These are phyloP conservation scores for Pyrenopolyporus hunteri DNA, from an alignment of 495 filamentous ascomycete species.

Conservation along the genomic window DNA sequence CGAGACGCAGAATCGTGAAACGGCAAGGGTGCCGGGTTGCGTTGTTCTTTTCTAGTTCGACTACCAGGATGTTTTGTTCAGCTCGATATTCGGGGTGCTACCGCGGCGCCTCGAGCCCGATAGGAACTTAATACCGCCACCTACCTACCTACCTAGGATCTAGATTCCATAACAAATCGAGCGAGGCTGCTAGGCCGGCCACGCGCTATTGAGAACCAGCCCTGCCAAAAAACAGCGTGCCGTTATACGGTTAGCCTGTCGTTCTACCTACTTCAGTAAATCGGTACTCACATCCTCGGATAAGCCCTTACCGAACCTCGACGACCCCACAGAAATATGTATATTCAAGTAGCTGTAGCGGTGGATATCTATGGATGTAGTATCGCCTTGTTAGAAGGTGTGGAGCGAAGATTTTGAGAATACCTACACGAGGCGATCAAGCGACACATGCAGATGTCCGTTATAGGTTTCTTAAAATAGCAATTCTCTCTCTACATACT, in stretches of 20 bases:
- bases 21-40: slow-evolving; percentile 23
- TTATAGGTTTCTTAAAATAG: not conserved
- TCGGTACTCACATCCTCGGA: slow-evolving; percentile 32
- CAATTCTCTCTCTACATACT: not conserved
- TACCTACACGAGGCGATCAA: too few species aligned
- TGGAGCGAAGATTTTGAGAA: too few species aligned
- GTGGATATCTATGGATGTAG: not conserved
- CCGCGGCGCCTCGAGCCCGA: slow-evolving; percentile 1
- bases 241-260: slow-evolving; percentile 9
- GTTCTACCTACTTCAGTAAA: slow-evolving; percentile 26
- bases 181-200: too few species aligned
- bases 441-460: not conserved
- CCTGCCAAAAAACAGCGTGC: slow-evolving; percentile 9
- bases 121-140: slow-evolving; percentile 1
- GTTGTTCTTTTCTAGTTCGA: slow-evolving; percentile 6
- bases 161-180: too few species aligned
- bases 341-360: not conserved
- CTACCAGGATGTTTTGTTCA: slow-evolving; percentile 22
- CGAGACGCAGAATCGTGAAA: slow-evolving; percentile 31
- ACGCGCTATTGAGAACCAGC: too few species aligned
- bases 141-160: not conserved
- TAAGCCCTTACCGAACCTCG: slow-evolving; percentile 17
- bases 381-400: slow-evolving; percentile 3
- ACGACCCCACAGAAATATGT: not conserved
- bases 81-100: slow-evolving; percentile 23